Evolutionary conservation across 2,329 filamentous ascomycete genomes (phyloP).

Genomic region (Endoconidiophora polonica): DNA sequence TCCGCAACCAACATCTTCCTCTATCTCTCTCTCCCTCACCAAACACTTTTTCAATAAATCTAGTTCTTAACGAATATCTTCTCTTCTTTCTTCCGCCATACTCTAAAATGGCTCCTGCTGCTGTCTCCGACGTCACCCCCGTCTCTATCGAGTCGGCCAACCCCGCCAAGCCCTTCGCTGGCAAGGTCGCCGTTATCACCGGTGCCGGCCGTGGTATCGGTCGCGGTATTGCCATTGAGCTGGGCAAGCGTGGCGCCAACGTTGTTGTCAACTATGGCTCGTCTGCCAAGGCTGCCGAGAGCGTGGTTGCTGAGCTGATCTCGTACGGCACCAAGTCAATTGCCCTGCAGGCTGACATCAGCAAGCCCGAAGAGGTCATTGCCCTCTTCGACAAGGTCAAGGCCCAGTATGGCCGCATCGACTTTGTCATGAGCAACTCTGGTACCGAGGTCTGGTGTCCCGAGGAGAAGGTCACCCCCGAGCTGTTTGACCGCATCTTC

Average conservation of each 20-base stretch:
- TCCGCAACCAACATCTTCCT: not conserved
- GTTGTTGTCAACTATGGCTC: slow-evolving; percentile 52
- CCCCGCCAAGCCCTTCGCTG: slow-evolving; percentile 25
- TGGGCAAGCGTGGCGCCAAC: slow-evolving; percentile 45
- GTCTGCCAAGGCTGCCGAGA: slow-evolving; percentile 37
- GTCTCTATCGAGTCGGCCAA: slow-evolving; percentile 15
- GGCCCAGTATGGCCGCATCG: slow-evolving; percentile 48
- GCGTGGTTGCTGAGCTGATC: slow-evolving; percentile 36
- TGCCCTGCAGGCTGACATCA: slow-evolving; percentile 48
- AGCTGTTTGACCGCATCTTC: slow-evolving; percentile 57
- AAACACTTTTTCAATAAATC: not conserved
- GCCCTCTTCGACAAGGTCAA: slow-evolving; percentile 49
- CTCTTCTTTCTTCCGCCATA: not conserved
- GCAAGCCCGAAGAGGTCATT: slow-evolving; percentile 39
- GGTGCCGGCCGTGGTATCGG: slow-evolving; percentile 51
- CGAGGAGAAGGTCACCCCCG: slow-evolving; percentile 50
- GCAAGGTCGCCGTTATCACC: slow-evolving; percentile 45
- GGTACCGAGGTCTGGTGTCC: slow-evolving; percentile 56
- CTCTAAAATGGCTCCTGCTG: slow-evolving; percentile 13
- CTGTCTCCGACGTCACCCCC: slow-evolving; percentile 12
- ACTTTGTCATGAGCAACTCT: slow-evolving; percentile 58
- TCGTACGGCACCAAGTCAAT: slow-evolving; percentile 39
- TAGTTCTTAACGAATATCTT: not conserved
- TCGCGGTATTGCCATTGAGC: slow-evolving; percentile 47
- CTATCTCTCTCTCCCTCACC: not conserved